phyloP scores from a whole-genome alignment of 495 filamentous ascomycete species.

The Penicillium pulvis region DNA sequence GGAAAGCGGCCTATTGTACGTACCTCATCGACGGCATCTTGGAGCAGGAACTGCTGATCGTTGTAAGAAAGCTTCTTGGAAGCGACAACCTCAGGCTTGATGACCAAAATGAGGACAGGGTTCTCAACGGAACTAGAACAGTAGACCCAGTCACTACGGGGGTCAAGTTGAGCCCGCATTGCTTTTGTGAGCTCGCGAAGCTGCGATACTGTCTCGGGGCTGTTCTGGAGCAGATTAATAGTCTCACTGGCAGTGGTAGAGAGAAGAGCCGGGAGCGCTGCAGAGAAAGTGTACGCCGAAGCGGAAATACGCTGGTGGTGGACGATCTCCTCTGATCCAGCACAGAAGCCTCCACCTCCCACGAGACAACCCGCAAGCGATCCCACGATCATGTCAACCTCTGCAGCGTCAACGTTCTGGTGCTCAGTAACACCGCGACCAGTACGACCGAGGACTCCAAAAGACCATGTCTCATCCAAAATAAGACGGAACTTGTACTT shows the following conservation, averaged over 20 bases:
- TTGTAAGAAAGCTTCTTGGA: constrained; percentile 63
- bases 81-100: constrained; percentile 82
- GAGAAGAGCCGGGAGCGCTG: constrained; percentile 88
- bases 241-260: constrained; percentile 94
- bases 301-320: constrained; percentile 94
- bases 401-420: constrained; percentile 87
- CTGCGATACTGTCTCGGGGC: constrained; percentile 71
- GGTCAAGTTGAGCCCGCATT: constrained; percentile 86
- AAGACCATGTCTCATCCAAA: constrained; percentile 95
- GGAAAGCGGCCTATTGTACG: constrained; percentile 13
- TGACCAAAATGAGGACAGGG: constrained; percentile 78
- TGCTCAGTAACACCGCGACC: constrained; percentile 92
- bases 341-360: constrained; percentile 94
- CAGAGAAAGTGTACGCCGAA: constrained; percentile 90
- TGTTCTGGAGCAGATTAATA: constrained; percentile 78
- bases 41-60: constrained; percentile 83
- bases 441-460: constrained; percentile 87
- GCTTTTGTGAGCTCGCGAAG: constrained; percentile 80
- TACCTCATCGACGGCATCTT: constrained; percentile 95
- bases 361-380: constrained; percentile 88
- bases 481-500: constrained; percentile 97
- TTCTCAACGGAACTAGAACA: constrained; percentile 85
- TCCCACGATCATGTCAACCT: constrained; percentile 95
- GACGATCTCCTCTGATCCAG: constrained; percentile 83
- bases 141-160: constrained; percentile 87